These are phyloP conservation scores for Physcomitrium patens DNA, from an alignment of 225 moss, liverwort and hornwort genomes.

Conservation along the genomic window DNA sequence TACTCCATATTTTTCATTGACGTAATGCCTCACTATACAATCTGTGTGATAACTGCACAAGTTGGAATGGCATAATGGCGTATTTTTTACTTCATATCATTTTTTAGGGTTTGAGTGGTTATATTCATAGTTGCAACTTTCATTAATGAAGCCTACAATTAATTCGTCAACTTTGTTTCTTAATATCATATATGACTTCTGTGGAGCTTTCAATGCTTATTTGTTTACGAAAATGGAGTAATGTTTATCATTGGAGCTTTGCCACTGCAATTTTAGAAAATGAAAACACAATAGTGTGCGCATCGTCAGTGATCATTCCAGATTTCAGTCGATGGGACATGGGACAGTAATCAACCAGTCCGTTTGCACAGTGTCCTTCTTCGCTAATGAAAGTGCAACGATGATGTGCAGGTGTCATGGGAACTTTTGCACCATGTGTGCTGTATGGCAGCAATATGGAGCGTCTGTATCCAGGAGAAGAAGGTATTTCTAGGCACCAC, in stretches of 20 bases:
- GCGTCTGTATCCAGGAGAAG: slow-evolving; percentile 67
- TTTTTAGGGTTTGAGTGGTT: too few species aligned
- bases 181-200: too few species aligned
- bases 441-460: slow-evolving; percentile 89
- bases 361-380: background rate
- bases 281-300: background rate
- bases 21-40: background rate
- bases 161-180: too few species aligned
- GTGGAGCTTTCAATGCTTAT: too few species aligned
- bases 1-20: slow-evolving; percentile 3
- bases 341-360: background rate
- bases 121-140: too few species aligned
- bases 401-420: slow-evolving; percentile 73
- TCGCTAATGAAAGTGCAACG: slow-evolving; percentile 7
- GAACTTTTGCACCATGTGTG: slow-evolving; percentile 78
- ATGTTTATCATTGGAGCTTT: background rate
- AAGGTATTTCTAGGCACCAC: slow-evolving; percentile 60
- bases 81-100: too few species aligned
- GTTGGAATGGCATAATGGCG: background rate
- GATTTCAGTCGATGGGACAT: background rate
- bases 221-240: too few species aligned
- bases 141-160: too few species aligned
- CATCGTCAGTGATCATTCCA: background rate
- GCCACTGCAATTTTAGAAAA: too few species aligned
- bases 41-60: background rate